A percentile compares a stretch with the other conserved stretches of the same genome.
Evolutionary conservation across 2,329 filamentous ascomycete genomes (phyloP).

Genomic region (Didymella sp.): DNA sequence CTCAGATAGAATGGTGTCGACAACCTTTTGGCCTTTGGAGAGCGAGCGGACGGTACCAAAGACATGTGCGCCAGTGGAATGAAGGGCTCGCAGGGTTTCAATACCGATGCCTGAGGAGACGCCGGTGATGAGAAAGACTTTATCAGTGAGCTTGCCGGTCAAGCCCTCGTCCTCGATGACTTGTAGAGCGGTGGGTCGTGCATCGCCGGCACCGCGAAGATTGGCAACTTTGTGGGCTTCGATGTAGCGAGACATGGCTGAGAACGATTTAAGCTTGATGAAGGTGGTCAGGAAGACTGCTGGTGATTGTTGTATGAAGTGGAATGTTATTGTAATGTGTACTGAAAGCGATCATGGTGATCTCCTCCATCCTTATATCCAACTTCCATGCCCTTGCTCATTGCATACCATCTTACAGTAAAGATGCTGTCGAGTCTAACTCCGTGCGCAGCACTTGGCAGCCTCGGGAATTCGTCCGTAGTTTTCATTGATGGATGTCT

Average conservation of each 20-base stretch:
- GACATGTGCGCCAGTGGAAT: slow-evolving; percentile 56
- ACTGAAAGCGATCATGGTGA: background rate
- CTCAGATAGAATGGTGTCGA: slow-evolving; percentile 29
- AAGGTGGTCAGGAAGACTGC: background rate
- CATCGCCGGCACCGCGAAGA: slow-evolving; percentile 47
- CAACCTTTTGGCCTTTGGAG: slow-evolving; percentile 28
- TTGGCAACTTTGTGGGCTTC: slow-evolving; percentile 14
- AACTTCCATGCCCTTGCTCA: background rate
- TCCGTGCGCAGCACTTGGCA: background rate
- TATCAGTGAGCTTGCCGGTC: slow-evolving; percentile 40
- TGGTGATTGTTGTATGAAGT: background rate
- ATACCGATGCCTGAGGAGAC: slow-evolving; percentile 39
- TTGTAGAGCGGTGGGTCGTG: slow-evolving; percentile 52
- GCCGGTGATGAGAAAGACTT: slow-evolving; percentile 41
- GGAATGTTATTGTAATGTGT: background rate
- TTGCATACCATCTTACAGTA: background rate
- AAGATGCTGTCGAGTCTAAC: background rate
- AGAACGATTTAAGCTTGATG: background rate
- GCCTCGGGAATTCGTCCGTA: background rate
- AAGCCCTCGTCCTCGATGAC: slow-evolving; percentile 51
- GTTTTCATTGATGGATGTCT: background rate
- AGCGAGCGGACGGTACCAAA: slow-evolving; percentile 52
- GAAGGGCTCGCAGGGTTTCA: slow-evolving; percentile 49
- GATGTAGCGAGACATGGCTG: slow-evolving; percentile 23
- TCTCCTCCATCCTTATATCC: background rate